phyloP scores from a whole-genome alignment of 768 basidiomycete genomes.

The Russula olivacea region DNA sequence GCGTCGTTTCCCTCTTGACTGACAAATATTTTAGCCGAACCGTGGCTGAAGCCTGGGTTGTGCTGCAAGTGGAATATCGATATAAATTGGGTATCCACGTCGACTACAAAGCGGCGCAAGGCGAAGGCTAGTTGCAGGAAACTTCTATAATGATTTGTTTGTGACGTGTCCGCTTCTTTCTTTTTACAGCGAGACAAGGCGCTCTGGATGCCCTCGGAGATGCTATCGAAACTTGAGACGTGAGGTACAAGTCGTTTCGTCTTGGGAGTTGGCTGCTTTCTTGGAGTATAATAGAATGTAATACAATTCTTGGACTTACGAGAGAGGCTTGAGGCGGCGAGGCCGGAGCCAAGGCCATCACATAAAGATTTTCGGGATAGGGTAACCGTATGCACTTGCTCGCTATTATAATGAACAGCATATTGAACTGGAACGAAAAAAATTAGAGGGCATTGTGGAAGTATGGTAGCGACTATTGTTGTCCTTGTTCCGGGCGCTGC shows the following conservation, averaged over 20 bases:
- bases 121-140: conserved; percentile 7
- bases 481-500: neutral
- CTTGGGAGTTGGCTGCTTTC: neutral
- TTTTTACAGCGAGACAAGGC: conserved; percentile 1
- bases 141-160: neutral
- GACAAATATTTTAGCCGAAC: neutral
- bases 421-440: too few species aligned
- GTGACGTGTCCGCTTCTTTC: neutral
- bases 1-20: neutral
- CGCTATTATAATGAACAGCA: neutral
- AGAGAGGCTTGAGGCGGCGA: too few species aligned
- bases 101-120: conserved; percentile 2
- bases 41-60: conserved; percentile 2
- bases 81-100: neutral
- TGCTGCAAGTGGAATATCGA: conserved; percentile 8
- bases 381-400: too few species aligned
- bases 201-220: conserved; percentile 8
- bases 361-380: neutral
- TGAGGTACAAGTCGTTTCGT: neutral
- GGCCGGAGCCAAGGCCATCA: too few species aligned
- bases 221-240: neutral
- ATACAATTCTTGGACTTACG: neutral
- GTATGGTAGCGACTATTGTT: neutral
- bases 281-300: neutral
- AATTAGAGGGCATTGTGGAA: neutral